These are phyloP conservation scores for Coniochaeta sp. DNA, from an alignment of 2,329 filamentous ascomycete genomes.

Conservation along the genomic window DNA sequence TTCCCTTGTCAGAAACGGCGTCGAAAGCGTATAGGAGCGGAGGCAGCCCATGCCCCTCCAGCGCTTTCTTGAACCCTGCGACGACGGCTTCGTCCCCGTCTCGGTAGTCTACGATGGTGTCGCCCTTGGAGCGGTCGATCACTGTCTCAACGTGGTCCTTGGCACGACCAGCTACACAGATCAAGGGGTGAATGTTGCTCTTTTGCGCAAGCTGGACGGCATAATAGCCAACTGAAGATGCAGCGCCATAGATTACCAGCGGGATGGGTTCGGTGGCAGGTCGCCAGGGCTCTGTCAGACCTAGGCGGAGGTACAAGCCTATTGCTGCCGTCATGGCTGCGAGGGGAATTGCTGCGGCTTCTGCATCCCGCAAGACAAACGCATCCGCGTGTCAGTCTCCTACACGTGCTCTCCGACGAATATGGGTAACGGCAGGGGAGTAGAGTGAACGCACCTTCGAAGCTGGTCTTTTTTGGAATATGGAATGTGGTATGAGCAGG, in stretches of 20 bases:
- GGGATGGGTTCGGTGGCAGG: constrained; percentile 14
- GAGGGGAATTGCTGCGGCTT: constrained; percentile 34
- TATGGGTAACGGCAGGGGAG: neutral
- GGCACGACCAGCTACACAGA: constrained; percentile 50
- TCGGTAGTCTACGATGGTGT: constrained; percentile 54
- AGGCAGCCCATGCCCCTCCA: constrained; percentile 20
- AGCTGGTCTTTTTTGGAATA: constrained; percentile 25
- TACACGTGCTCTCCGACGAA: neutral
- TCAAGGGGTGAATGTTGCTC: constrained; percentile 54
- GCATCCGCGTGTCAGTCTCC: neutral
- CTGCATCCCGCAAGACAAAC: constrained; percentile 3
- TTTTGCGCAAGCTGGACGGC: constrained; percentile 46
- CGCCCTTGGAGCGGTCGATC: constrained; percentile 45
- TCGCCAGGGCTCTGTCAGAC: constrained; percentile 30
- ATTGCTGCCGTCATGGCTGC: constrained; percentile 35
- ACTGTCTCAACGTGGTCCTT: constrained; percentile 40
- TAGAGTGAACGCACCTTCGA: constrained; percentile 20
- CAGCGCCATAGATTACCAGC: constrained; percentile 45
- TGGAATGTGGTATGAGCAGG: constrained; percentile 33
- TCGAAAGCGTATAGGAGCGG: constrained; percentile 48
- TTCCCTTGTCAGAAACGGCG: constrained; percentile 46
- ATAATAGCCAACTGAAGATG: constrained; percentile 50
- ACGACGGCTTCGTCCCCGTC: constrained; percentile 45
- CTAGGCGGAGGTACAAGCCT: constrained; percentile 26
- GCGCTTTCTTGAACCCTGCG: constrained; percentile 31